Base-by-base conservation (phyloP, 208 protist species). In the Lotmaria passim region DNA sequence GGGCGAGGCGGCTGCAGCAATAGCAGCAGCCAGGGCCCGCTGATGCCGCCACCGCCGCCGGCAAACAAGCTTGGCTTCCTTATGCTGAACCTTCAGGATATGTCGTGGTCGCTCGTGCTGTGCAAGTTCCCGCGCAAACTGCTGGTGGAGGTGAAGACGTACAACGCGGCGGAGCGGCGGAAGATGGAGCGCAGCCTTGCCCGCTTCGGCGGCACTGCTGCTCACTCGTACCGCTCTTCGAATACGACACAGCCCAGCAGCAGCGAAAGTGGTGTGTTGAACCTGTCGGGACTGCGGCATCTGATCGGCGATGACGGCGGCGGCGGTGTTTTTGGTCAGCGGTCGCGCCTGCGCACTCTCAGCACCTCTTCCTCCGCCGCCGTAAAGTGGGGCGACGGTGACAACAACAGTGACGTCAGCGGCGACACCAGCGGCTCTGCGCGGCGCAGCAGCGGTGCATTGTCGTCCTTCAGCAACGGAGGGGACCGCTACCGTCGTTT, bases 81-180 rank as follows among this genome's bases (percentile, higher is more conserved):
- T 8, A 74, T 81, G 28, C 77, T 96, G 34, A 69, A 84, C 14
- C 10, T 94, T 17, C n/a, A 11, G 24, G 79, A 85, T 33, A 86
- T 94, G 82, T 85, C 68, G 55, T 96, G 91, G 89, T 93, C 89
- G 19, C 69, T 96, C 21, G 71, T 94, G 39, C 73, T 83, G 23
- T 78, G 73, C 55, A 83, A 62, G 41, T 81, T 96, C 36, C 85
- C 89, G 10, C 55, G 53, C 43, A 85, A 80, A 43, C 26, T 85
- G 14, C 38, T 82, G 7, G 59, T 51, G 11, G 76, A 83, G 66
- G 39, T 88, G 33, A 76, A 70, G 38, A 66, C 47, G 24, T 66
- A 60, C 46, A 80, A 83, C 56, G 41, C 53, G 12, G 58, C 72
- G 39, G 58, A 33, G 48, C 65, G 67, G 31, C 64, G 52, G 24